phyloP scores from a whole-genome alignment of 768 basidiomycete species.

The Boletus fagicola region DNA sequence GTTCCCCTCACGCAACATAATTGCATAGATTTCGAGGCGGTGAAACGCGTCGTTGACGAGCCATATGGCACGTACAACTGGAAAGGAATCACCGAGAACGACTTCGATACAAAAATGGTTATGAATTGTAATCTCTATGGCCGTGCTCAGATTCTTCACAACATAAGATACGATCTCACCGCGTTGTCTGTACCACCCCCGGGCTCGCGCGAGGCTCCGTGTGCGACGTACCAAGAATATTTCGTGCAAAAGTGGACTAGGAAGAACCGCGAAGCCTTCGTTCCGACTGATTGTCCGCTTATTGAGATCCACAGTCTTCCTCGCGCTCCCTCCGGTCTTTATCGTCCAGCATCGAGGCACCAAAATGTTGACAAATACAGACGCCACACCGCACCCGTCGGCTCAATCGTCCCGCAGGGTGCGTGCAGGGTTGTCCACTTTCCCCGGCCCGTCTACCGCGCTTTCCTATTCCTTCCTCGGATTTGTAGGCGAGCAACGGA shows the following conservation, averaged over 20 bases:
- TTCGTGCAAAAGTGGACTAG: constrained; percentile 55
- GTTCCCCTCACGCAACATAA: constrained; percentile 55
- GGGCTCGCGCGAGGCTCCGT: constrained; percentile 48
- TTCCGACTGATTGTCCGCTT: constrained; percentile 59
- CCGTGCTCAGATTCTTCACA: constrained; percentile 52
- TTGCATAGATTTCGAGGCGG: constrained; percentile 57
- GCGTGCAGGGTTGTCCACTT: constrained; percentile 58
- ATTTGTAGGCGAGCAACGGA: constrained; percentile 67
- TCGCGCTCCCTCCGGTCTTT: constrained; percentile 42
- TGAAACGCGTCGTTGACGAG: constrained; percentile 47
- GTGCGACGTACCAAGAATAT: constrained; percentile 57
- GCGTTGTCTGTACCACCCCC: constrained; percentile 56
- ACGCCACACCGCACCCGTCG: constrained; percentile 24
- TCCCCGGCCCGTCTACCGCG: constrained; percentile 45
- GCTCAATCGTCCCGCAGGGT: constrained; percentile 40
- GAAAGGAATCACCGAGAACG: constrained; percentile 47
- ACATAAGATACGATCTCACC: constrained; percentile 63
- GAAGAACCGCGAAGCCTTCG: constrained; percentile 40
- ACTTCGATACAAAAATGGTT: constrained; percentile 52
- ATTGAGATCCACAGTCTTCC: constrained; percentile 51
- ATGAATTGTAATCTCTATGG: constrained; percentile 56
- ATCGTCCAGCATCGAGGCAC: constrained; percentile 32
- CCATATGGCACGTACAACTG: constrained; percentile 56
- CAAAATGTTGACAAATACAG: constrained; percentile 29
- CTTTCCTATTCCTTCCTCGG: constrained; percentile 61